phyloP scores from a whole-genome alignment of 1,284 basidiomycete genomes.

The Sporisorium exsertum region DNA sequence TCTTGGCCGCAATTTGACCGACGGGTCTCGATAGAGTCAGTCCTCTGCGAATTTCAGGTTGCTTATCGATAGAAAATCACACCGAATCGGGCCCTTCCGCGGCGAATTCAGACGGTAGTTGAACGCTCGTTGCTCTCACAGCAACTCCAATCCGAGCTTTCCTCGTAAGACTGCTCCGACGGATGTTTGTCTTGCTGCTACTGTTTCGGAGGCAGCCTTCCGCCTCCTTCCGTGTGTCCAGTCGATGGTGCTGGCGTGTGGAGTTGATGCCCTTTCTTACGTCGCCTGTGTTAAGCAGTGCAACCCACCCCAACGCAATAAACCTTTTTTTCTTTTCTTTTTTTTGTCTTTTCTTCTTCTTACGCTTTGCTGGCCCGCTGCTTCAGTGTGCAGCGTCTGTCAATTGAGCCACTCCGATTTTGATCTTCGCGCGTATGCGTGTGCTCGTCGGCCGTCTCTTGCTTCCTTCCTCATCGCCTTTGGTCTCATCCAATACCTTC shows the following conservation, averaged over 20 bases:
- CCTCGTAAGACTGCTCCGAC: background rate
- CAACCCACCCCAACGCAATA: constrained; percentile 3
- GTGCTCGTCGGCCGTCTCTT: background rate
- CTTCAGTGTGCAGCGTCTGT: too few species aligned
- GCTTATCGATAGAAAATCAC: constrained; percentile 25
- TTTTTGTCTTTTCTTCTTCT: constrained; percentile 4
- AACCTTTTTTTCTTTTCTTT: background rate
- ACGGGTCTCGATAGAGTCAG: constrained; percentile 1
- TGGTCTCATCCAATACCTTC: constrained; percentile 1
- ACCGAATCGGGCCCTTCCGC: constrained; percentile 14
- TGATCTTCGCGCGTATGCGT: constrained; percentile 2
- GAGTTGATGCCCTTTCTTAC: background rate
- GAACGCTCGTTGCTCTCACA: background rate
- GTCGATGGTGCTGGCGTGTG: background rate
- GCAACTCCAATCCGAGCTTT: background rate
- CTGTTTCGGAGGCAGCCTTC: constrained; percentile 7
- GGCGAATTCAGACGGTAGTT: background rate
- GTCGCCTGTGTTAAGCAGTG: too few species aligned
- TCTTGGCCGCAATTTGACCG: constrained; percentile 25
- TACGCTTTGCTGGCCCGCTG: background rate
- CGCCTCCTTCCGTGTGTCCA: constrained; percentile 14
- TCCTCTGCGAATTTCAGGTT: background rate
- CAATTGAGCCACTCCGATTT: too few species aligned
- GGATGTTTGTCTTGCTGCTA: background rate
- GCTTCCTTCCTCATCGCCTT: background rate